Evolutionary conservation across 2,329 filamentous ascomycete species (phyloP).

Genomic region (Verticillium tricorpus): DNA sequence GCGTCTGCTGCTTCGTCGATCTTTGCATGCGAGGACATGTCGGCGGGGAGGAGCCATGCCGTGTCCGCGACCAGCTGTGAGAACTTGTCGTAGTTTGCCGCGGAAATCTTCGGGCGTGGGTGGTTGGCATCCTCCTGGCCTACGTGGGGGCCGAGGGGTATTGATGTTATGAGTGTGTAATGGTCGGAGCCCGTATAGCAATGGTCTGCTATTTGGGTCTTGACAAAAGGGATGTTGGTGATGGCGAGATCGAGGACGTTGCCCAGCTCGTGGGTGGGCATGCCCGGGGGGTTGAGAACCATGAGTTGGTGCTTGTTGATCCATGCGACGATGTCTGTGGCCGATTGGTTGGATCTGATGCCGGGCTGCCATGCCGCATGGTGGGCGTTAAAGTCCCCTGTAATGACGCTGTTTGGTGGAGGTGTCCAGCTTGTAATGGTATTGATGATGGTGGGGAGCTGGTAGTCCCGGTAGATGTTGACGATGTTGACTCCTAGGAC

Average conservation of each 20-base stretch:
- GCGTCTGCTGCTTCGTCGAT: not conserved
- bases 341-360: not conserved
- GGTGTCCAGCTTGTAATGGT: not conserved
- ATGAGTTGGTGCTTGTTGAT: not conserved
- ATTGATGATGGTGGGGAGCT: not conserved
- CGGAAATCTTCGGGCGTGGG: not conserved
- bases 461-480: not conserved
- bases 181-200: not conserved
- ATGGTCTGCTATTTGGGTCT: not conserved
- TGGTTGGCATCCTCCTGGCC: not conserved
- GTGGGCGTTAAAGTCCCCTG: conserved; percentile 15
- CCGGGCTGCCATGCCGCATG: conserved; percentile 10
- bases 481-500: not conserved
- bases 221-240: not conserved
- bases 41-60: not conserved
- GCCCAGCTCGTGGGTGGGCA: not conserved
- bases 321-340: not conserved
- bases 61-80: not conserved
- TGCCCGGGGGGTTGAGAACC: not conserved
- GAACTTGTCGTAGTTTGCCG: not conserved
- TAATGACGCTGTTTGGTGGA: conserved; percentile 5
- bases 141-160: not conserved
- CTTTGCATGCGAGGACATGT: not conserved
- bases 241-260: not conserved
- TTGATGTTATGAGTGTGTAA: not conserved